Conservation (phyloP, 306 rosid genomes). For the Dicorynia guianensis region DNA sequence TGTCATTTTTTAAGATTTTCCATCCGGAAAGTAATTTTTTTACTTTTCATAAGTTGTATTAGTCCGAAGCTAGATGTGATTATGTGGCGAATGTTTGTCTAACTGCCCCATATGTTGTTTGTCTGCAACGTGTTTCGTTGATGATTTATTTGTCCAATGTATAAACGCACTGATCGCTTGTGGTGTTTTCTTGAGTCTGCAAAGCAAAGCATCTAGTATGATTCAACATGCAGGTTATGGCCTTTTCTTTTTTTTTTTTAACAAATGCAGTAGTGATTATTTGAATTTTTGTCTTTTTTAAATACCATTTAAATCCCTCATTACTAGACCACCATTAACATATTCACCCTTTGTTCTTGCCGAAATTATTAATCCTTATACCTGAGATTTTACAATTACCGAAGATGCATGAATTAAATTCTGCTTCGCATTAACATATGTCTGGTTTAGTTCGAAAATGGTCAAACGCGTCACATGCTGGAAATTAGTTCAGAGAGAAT, state of each 20-base stretch:
- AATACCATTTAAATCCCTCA: too few species aligned
- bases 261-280: too few species aligned
- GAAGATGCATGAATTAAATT: not conserved
- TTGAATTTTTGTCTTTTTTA: too few species aligned
- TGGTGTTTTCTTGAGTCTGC: not conserved
- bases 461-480: too few species aligned
- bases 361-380: not conserved
- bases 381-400: not conserved
- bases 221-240: not conserved
- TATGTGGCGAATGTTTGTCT: constrained; percentile 43
- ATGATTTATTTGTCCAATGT: constrained; percentile 6
- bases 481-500: too few species aligned
- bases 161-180: constrained; percentile 31
- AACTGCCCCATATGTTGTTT: constrained; percentile 18
- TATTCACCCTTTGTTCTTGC: not conserved
- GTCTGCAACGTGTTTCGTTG: constrained; percentile 4
- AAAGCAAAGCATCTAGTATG: not conserved
- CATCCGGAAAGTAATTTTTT: constrained; percentile 61
- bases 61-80: constrained; percentile 44
- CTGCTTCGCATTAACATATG: too few species aligned
- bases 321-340: too few species aligned
- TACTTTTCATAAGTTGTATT: constrained; percentile 45
- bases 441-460: too few species aligned
- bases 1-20: constrained; percentile 62
- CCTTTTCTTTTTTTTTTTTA: too few species aligned